Conservation (phyloP, 805 yeast species). For the Cyberlindnera maclurae region DNA sequence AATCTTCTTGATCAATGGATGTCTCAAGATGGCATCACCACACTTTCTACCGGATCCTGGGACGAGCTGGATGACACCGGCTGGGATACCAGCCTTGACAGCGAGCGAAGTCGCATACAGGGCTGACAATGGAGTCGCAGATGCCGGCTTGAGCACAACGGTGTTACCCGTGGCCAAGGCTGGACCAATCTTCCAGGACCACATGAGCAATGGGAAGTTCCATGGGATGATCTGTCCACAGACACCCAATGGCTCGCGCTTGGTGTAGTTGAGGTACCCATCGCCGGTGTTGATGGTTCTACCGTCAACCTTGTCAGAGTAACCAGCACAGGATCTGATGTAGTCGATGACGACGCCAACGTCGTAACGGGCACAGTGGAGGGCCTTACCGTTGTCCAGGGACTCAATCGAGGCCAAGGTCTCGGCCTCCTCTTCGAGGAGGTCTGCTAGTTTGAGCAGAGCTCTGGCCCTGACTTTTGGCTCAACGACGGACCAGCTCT, state of each 20-base stretch:
- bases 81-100: slow-evolving; percentile 55
- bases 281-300: slow-evolving; percentile 42
- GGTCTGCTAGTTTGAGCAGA: slow-evolving; percentile 40
- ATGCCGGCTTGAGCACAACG: slow-evolving; percentile 56
- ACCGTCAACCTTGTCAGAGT: slow-evolving; percentile 46
- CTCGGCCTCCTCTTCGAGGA: slow-evolving; percentile 41
- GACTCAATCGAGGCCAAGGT: slow-evolving; percentile 43
- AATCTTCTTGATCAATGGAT: slow-evolving; percentile 51
- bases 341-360: slow-evolving; percentile 39
- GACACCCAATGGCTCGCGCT: slow-evolving; percentile 61
- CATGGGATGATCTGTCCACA: slow-evolving; percentile 69
- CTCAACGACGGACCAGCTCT: slow-evolving; percentile 40
- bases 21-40: slow-evolving; percentile 53
- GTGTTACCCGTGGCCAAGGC: slow-evolving; percentile 64
- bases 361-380: slow-evolving; percentile 41
- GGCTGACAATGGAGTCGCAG: slow-evolving; percentile 62
- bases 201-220: slow-evolving; percentile 66
- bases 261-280: slow-evolving; percentile 45
- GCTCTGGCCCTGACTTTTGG: slow-evolving; percentile 37
- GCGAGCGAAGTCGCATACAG: slow-evolving; percentile 45
- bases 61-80: slow-evolving; percentile 56
- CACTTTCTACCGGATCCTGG: slow-evolving; percentile 57
- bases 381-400: slow-evolving; percentile 47
- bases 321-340: slow-evolving; percentile 47
- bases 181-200: slow-evolving; percentile 64